A percentile compares a stretch with the other conserved stretches of the same genome.
Evolutionary conservation across 1,284 basidiomycete genomes (phyloP).

Genomic region (Apiotrichum mycotoxinovorans): DNA sequence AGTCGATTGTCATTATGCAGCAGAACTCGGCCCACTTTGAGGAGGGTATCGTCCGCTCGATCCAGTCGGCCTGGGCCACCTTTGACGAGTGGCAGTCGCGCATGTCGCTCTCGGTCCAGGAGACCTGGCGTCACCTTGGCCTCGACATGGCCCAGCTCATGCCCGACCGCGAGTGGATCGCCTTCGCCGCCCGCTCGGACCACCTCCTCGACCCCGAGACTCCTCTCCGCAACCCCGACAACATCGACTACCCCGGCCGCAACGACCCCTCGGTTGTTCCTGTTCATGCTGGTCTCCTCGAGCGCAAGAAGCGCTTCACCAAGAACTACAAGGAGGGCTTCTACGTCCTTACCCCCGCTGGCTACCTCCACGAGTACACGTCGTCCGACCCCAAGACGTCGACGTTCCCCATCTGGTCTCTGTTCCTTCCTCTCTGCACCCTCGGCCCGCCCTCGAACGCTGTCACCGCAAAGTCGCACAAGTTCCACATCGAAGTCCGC

Average conservation of each 20-base stretch:
- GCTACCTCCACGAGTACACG: conserved; percentile 89
- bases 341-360: conserved; percentile 91
- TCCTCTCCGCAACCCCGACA: conserved; percentile 73
- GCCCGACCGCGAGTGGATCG: conserved; percentile 94
- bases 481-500: conserved; percentile 94
- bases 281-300: conserved; percentile 86
- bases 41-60: conserved; percentile 88
- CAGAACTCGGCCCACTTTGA: conserved; percentile 97
- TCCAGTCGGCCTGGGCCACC: conserved; percentile 95
- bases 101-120: conserved; percentile 73
- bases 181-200: conserved; percentile 89
- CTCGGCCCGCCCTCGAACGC: conserved; percentile 84
- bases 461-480: conserved; percentile 70
- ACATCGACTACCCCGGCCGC: conserved; percentile 86
- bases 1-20: conserved; percentile 98
- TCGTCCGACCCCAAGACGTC: conserved; percentile 69
- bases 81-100: conserved; percentile 96
- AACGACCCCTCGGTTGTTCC: conserved; percentile 85
- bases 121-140: conserved; percentile 73
- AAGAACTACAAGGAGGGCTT: conserved; percentile 82
- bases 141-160: conserved; percentile 77
- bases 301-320: conserved; percentile 97
- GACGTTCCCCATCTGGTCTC: conserved; percentile 72
- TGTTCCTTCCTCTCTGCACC: conserved; percentile 94
- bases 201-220: conserved; percentile 97